A percentile compares a stretch with the other conserved stretches of the same genome.
These are phyloP conservation scores for Zygosaccharomyces bailii DNA, from an alignment of 805 yeast species.

Conservation along the genomic window DNA sequence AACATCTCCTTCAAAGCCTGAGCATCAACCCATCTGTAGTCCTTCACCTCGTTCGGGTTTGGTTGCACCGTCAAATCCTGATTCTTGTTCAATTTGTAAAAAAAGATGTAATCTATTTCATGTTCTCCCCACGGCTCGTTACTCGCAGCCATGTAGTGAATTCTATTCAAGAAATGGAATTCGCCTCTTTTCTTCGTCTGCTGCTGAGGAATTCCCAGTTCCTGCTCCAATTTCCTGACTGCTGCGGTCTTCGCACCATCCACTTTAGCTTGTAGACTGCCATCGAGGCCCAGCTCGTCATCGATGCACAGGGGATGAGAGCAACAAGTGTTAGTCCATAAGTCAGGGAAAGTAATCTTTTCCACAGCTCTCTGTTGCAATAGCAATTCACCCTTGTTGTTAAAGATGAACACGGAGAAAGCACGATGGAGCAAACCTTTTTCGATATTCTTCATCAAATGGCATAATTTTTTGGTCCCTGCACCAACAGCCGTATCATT, in stretches of 20 bases:
- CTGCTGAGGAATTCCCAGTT: slow-evolving; percentile 70
- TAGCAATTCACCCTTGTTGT: slow-evolving; percentile 67
- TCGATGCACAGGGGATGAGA: slow-evolving; percentile 91
- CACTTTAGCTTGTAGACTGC: slow-evolving; percentile 54
- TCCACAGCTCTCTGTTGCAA: slow-evolving; percentile 95
- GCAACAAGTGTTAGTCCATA: slow-evolving; percentile 99
- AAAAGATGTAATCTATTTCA: slow-evolving; percentile 91
- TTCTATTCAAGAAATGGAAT: slow-evolving; percentile 84
- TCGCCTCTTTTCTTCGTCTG: slow-evolving; percentile 57
- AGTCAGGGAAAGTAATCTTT: slow-evolving; percentile 90
- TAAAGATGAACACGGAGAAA: slow-evolving; percentile 90
- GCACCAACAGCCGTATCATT: slow-evolving; percentile 87
- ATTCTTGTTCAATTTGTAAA: slow-evolving; percentile 55
- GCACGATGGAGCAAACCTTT: slow-evolving; percentile 91
- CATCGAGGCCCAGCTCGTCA: slow-evolving; percentile 64
- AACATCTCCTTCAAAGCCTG: slow-evolving; percentile 74
- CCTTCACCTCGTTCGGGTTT: slow-evolving; percentile 84
- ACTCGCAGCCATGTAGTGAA: slow-evolving; percentile 88
- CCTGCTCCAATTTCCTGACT: slow-evolving; percentile 87
- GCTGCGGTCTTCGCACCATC: slow-evolving; percentile 86
- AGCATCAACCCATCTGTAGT: slow-evolving; percentile 66
- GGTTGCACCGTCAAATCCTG: slow-evolving; percentile 47
- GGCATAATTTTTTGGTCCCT: slow-evolving; percentile 88
- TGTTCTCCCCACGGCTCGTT: slow-evolving; percentile 94
- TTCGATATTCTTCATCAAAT: slow-evolving; percentile 81